Evolutionary conservation across 176 grass and related monocot genomes (phyloP).

Genomic region (Stipa capillata): DNA sequence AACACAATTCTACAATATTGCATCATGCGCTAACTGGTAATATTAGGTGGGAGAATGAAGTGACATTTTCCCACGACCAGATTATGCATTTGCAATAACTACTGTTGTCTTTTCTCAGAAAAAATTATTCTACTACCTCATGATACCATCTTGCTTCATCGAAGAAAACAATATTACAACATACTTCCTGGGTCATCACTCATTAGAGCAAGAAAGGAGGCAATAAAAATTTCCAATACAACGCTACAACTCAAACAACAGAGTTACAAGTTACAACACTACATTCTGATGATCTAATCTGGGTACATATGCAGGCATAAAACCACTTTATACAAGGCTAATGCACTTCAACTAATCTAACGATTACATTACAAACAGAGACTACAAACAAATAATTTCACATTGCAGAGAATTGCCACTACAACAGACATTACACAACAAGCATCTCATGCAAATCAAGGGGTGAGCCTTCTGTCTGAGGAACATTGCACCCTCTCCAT

Average conservation of each 20-base stretch:
- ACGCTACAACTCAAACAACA: constrained; percentile 24
- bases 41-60: not conserved
- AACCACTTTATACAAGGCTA: constrained; percentile 25
- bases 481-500: not conserved
- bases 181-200: not conserved
- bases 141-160: not conserved
- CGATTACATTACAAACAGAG: constrained; percentile 17
- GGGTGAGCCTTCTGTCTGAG: constrained; percentile 1
- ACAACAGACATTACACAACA: constrained; percentile 30
- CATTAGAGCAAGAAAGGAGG: not conserved
- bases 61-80: not conserved
- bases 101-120: not conserved
- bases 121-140: too few species aligned
- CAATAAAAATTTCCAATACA: not conserved
- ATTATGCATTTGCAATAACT: not conserved
- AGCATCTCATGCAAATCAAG: not conserved
- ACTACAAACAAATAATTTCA: constrained; percentile 11
- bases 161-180: not conserved
- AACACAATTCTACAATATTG: not conserved
- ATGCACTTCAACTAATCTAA: constrained; percentile 21
- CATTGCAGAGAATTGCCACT: not conserved
- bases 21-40: not conserved
- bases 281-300: constrained; percentile 14
- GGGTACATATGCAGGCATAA: not conserved
- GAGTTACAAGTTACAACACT: constrained; percentile 22